Conservation (phyloP, 495 filamentous ascomycete genomes). For the Daldinia decipiens region DNA sequence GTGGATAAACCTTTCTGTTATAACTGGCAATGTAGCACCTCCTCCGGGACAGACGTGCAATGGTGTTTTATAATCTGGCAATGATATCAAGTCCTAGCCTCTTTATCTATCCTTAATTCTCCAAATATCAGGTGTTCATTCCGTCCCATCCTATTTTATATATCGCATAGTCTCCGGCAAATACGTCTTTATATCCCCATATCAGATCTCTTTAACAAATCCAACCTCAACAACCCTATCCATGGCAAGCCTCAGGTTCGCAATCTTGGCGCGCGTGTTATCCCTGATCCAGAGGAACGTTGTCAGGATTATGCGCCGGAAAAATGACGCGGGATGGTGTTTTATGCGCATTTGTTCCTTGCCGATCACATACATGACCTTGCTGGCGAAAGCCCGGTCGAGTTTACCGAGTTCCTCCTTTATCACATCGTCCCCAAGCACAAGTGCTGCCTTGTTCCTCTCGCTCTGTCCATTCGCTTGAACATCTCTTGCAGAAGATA, state of each 20-base stretch:
- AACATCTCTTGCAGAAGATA: not conserved
- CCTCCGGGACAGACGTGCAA: not conserved
- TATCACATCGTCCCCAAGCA: conserved; percentile 52
- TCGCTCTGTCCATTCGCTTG: conserved; percentile 8
- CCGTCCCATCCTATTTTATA: too few relatives aligned
- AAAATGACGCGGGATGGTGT: conserved; percentile 51
- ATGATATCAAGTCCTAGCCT: not conserved
- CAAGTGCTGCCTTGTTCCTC: conserved; percentile 24
- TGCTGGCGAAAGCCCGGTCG: conserved; percentile 66
- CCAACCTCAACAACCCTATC: conserved; percentile 75
- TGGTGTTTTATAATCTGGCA: not conserved
- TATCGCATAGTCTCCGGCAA: too few relatives aligned
- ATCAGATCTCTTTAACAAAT: conserved; percentile 70
- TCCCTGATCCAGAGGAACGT: conserved; percentile 75
- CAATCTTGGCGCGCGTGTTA: conserved; percentile 73
- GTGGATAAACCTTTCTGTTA: conserved; percentile 61
- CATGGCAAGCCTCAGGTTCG: conserved; percentile 67
- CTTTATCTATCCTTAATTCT: not conserved
- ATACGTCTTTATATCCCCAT: too few relatives aligned
- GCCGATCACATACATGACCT: conserved; percentile 75
- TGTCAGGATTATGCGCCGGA: conserved; percentile 60
- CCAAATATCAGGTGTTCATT: too few relatives aligned
- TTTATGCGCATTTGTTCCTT: conserved; percentile 75
- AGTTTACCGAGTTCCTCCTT: conserved; percentile 61
- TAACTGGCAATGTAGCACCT: conserved; percentile 11